These are phyloP conservation scores for Boletus rubescentipes DNA, from an alignment of 768 basidiomycete species.

Conservation along the genomic window DNA sequence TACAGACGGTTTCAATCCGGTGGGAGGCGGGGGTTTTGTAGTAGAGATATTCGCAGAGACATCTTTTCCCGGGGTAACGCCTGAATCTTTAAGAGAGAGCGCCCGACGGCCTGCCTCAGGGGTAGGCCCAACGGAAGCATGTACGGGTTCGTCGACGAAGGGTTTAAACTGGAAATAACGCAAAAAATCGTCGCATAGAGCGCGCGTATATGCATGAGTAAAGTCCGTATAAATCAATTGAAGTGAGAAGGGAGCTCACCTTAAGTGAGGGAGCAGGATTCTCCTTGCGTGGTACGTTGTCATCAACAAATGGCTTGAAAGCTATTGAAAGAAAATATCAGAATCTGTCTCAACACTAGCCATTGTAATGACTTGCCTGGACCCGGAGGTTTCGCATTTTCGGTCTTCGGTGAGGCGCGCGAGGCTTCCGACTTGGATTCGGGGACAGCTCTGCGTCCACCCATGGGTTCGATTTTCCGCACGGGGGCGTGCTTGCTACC, in stretches of 20 bases:
- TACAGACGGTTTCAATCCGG: constrained; percentile 22
- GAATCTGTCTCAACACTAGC: constrained; percentile 17
- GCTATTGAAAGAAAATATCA: constrained; percentile 11
- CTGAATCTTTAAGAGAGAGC: constrained; percentile 52
- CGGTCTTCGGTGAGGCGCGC: constrained; percentile 31
- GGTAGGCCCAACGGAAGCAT: constrained; percentile 36
- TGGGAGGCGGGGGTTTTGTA: constrained; percentile 29
- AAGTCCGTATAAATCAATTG: not conserved
- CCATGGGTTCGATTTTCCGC: constrained; percentile 62
- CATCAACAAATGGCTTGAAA: constrained; percentile 72
- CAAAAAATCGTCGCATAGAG: not conserved
- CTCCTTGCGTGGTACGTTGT: constrained; percentile 48
- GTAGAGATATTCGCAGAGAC: constrained; percentile 14
- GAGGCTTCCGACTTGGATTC: constrained; percentile 35
- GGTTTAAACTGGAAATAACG: constrained; percentile 56
- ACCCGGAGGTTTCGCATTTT: constrained; percentile 33
- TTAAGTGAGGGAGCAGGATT: constrained; percentile 35
- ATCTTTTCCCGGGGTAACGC: constrained; percentile 15
- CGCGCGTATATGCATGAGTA: constrained; percentile 9
- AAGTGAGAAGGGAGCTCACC: constrained; percentile 6
- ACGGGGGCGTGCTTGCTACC: constrained; percentile 76
- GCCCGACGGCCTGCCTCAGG: constrained; percentile 38
- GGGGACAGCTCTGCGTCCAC: constrained; percentile 19
- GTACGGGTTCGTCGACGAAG: constrained; percentile 55
- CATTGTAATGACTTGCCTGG: constrained; percentile 32